Evolutionary conservation across 2,329 filamentous ascomycete species (phyloP).

Genomic region (Cadophora malorum): DNA sequence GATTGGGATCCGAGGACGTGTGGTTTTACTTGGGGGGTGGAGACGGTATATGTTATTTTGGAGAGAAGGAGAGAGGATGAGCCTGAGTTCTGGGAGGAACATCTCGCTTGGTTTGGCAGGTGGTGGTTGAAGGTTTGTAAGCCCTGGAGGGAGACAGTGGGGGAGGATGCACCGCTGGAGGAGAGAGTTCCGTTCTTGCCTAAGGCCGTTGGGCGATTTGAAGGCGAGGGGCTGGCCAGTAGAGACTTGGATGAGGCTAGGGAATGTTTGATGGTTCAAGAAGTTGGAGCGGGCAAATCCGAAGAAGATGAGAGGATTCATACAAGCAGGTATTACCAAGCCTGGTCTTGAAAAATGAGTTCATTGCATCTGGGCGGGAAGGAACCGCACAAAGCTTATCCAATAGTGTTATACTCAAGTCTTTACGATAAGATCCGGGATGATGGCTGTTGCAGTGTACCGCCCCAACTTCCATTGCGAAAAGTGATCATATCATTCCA

Average conservation of each 20-base stretch:
- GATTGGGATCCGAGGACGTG: background rate
- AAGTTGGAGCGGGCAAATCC: background rate
- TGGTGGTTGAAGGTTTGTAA: background rate
- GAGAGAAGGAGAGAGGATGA: background rate
- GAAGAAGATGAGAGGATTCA: background rate
- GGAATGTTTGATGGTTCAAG: background rate
- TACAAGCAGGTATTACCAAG: background rate
- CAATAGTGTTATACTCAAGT: too few relatives aligned
- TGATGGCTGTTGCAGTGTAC: too few relatives aligned
- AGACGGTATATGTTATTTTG: background rate
- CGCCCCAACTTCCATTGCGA: too few relatives aligned
- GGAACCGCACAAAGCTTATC: background rate
- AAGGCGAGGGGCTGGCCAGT: background rate
- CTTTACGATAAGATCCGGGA: too few relatives aligned
- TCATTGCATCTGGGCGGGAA: background rate
- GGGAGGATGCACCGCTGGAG: background rate
- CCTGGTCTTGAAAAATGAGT: background rate
- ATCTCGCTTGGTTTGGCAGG: constrained; percentile 2
- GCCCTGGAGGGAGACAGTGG: background rate
- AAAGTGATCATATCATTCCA: too few relatives aligned
- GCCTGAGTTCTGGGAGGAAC: background rate
- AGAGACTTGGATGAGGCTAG: background rate
- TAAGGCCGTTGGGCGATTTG: background rate
- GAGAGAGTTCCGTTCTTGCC: background rate
- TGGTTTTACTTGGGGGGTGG: background rate